phyloP scores from a whole-genome alignment of 169 alveolate species.

The Plasmodium malariae region DNA sequence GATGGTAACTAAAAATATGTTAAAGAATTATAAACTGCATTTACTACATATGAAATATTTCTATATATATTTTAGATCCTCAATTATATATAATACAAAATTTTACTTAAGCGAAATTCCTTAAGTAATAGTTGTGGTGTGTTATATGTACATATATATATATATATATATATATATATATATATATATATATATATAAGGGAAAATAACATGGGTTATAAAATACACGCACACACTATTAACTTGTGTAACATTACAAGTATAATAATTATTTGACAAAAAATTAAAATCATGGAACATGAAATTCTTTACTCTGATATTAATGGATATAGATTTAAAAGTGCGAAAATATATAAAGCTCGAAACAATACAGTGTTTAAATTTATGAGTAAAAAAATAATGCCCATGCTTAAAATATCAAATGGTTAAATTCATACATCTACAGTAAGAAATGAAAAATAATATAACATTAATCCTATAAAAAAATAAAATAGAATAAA shows the following conservation, averaged over 20 bases:
- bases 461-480: not conserved
- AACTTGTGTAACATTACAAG: slow-evolving; percentile 6
- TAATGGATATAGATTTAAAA: slow-evolving; percentile 14
- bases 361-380: slow-evolving; percentile 24
- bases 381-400: slow-evolving; percentile 36
- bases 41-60: not conserved
- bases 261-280: slow-evolving; percentile 34
- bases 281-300: slow-evolving; percentile 21
- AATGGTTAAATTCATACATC: not conserved
- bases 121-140: not conserved
- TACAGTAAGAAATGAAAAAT: not conserved
- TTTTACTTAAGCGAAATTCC: slow-evolving; percentile 13
- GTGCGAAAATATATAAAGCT: not conserved
- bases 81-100: slow-evolving; percentile 9
- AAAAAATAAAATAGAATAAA: not conserved
- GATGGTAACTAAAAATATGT: not conserved
- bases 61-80: not conserved
- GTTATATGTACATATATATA: no score
- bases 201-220: not conserved
- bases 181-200: no score
- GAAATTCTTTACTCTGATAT: slow-evolving; percentile 7
- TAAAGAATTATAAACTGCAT: not conserved
- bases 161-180: no score
- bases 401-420: slow-evolving; percentile 21
- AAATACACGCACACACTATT: not conserved